Base-by-base conservation (phyloP, 352 stramenopile species). In the Pythium insidiosum region DNA sequence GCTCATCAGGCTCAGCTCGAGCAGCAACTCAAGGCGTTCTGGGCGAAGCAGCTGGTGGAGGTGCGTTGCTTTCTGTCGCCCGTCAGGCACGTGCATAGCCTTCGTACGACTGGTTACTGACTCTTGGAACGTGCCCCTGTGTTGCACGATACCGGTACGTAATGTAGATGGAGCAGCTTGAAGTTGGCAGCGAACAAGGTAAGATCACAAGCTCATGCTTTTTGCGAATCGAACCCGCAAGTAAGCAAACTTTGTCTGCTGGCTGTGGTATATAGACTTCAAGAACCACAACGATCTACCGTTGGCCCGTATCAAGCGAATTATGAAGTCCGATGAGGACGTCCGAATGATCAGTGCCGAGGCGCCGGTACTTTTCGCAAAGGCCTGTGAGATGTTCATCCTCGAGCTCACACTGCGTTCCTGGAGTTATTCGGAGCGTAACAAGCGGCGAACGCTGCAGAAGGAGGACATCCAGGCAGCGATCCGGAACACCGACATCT, bases 251-350 rank as follows among this genome's bases (percentile, higher is more conserved):
- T n/a, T n/a, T n/a, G n/a, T n/a, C n/a, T n/a, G n/a, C n/a, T n/a
- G n/a, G n/a, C n/a, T n/a, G n/a, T n/a, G n/a, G n/a, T n/a, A 13
- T 1, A 18, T 44, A 92, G 80, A 99, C 54, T 99, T 99, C 52
- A 99, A 99, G 76, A 99, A 97, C 59, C 96, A 99, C 81, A 99
- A 99, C 64, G 96, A 99, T 66, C 74, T 99, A 37, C 96, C 96
- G 13, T 66, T 99, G 36, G 96, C 96, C 16, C 79, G 96, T 30
- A 99, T 99, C 77, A 99, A 99, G 73, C 78, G 95, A 22, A 99
- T 99, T 57, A 99, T 99, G 96, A 99, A 99, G 75, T 97, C 85
- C 30, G 96, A 99, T 59, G 95, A 99, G 60, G 82, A 94, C 55
- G 83, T 99, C 11, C 70, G 95, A 26, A 99, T 99, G 97, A 99